Conservation (phyloP, 148 eudicot species). For the Camellia sinensis region DNA sequence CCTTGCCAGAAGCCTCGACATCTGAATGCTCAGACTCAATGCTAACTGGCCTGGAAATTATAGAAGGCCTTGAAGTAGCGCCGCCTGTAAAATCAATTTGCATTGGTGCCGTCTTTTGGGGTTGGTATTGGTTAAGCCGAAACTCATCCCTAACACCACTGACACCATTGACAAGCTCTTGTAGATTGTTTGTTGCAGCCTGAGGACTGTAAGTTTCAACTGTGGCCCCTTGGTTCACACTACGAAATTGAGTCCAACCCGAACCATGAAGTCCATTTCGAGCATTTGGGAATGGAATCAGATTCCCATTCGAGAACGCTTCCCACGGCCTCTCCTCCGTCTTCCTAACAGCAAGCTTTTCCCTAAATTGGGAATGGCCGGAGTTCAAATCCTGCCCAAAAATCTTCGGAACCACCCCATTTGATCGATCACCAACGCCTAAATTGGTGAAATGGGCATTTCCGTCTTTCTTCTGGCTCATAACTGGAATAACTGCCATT, state of each 20-base stretch:
- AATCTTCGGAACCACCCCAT: conserved; percentile 42
- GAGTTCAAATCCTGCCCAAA: conserved; percentile 67
- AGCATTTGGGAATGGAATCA: conserved; percentile 36
- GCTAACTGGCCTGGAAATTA: conserved; percentile 32
- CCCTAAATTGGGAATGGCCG: conserved; percentile 38
- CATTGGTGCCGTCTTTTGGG: conserved; percentile 51
- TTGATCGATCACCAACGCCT: conserved; percentile 25
- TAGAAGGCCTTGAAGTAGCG: conserved; percentile 45
- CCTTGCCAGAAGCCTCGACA: conserved; percentile 52
- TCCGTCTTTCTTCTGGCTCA: conserved; percentile 37
- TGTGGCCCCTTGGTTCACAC: conserved; percentile 28
- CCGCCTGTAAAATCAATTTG: conserved; percentile 68
- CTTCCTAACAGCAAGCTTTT: conserved; percentile 64
- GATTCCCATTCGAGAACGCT: conserved; percentile 37
- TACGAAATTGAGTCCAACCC: conserved; percentile 42
- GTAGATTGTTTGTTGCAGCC: conserved; percentile 27
- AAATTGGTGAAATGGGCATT: conserved; percentile 21
- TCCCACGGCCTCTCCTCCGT: conserved; percentile 44
- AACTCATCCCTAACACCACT: conserved; percentile 54
- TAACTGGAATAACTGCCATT: conserved; percentile 17
- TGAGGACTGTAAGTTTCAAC: conserved; percentile 41
- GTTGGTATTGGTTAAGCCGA: conserved; percentile 35
- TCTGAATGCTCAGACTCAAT: conserved; percentile 66
- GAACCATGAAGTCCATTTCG: conserved; percentile 42
- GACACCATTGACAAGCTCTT: conserved; percentile 44